Base-by-base conservation (phyloP, 495 filamentous ascomycete genomes). In the Parachaetomium inaequale region DNA sequence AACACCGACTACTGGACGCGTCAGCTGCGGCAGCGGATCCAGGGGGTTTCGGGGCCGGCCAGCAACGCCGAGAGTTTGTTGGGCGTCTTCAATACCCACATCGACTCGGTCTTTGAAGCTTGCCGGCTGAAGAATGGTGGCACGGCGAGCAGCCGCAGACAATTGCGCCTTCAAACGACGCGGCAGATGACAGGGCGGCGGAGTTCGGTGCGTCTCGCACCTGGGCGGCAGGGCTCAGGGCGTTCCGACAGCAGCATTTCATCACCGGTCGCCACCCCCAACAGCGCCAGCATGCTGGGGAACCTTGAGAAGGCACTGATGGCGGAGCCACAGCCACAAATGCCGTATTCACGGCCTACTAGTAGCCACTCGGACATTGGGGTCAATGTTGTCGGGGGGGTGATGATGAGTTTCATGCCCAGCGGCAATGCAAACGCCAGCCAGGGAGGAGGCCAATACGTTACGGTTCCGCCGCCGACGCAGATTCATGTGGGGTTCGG, bases 51-150 rank as follows among this genome's bases (percentile, higher is more conserved):
- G 29, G 31, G 15, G 2, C 19, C 3, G 19, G 26, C 19, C 15
- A 23, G 49, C 19, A 14, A 49, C 25, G 19, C 42, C 15, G 58
- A 21, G 7, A 28, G 19, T 4, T 2, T 66, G 17, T 26, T 47
- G 15, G 28, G 14, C n/a, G 12, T 63, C 7, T 59, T 69, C 23
- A 10, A 38, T 14, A 32, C 4, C 7, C 63, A 68, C 38, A 34
- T 70, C 42, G 46, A 51, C 3, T 32, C 15, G 12, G 43, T 65
- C 12, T 36, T 70, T 11, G 19, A 55, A 0, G 31, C 38, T 7
- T 53, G 58, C 49, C 58, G 49, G 6, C 4, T 1, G 4, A 28
- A 46, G 29, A 26, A 29, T 7, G 19, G 17, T 25, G 36, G 26
- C 23, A 4, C 36, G 43, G n/a, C 25, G 28, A 25, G 25, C 14